Evolutionary conservation across 345 rosid species (phyloP).

Genomic region (Citrus reticulata): DNA sequence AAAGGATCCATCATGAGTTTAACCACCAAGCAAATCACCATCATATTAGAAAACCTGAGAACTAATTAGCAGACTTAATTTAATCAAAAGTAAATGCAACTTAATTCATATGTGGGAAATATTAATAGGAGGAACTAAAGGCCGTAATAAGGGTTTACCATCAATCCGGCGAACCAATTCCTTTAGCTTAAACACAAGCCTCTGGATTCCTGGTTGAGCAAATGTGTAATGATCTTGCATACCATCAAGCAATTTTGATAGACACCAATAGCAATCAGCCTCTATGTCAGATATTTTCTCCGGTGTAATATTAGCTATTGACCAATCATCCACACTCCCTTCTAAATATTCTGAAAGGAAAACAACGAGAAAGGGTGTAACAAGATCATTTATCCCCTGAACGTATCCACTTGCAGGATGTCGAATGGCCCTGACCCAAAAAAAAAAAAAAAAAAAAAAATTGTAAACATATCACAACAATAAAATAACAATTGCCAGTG

Average conservation of each 20-base stretch:
- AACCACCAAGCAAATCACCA: background rate
- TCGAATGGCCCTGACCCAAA: constrained; percentile 74
- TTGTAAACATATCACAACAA: constrained; percentile 9
- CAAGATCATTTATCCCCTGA: constrained; percentile 98
- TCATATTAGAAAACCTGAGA: background rate
- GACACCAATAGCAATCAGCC: constrained; percentile 99
- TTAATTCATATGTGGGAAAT: background rate
- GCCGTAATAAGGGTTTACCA: constrained; percentile 45
- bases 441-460: constrained; percentile 23
- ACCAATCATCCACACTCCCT: constrained; percentile 76
- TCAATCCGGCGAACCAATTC: constrained; percentile 95
- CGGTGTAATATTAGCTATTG: constrained; percentile 59
- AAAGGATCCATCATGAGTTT: background rate
- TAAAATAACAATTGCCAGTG: background rate
- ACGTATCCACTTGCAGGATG: constrained; percentile 99
- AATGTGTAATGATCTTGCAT: constrained; percentile 99
- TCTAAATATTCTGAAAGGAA: constrained; percentile 90
- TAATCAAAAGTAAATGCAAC: background rate
- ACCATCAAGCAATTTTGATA: constrained; percentile 92
- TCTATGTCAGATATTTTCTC: constrained; percentile 70
- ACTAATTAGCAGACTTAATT: background rate
- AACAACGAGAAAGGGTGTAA: constrained; percentile 91
- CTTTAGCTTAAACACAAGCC: constrained; percentile 96
- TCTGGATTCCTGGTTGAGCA: constrained; percentile 99
- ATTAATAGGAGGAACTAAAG: background rate